Evolutionary conservation across 2,329 filamentous ascomycete species (phyloP).

Genomic region (Cryphonectria parasitica): DNA sequence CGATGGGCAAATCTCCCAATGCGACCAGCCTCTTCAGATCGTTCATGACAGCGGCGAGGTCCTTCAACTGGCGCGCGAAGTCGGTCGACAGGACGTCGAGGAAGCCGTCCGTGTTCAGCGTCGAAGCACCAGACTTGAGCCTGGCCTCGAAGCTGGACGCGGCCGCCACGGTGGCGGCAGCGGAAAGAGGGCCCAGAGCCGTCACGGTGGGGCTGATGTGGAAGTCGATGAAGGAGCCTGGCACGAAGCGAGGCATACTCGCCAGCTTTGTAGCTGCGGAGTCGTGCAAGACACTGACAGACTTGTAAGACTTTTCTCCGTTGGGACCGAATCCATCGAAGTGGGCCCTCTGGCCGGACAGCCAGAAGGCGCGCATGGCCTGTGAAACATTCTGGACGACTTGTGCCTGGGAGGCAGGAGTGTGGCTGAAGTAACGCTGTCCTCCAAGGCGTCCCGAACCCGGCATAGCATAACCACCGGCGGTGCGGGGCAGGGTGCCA

Average conservation of each 20-base stretch:
- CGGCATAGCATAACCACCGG: slow-evolving; percentile 80
- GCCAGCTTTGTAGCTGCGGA: slow-evolving; percentile 71
- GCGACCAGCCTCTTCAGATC: slow-evolving; percentile 78
- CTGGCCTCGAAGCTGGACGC: slow-evolving; percentile 46
- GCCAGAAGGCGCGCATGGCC: slow-evolving; percentile 86
- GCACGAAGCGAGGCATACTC: slow-evolving; percentile 55
- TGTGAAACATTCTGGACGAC: slow-evolving; percentile 95
- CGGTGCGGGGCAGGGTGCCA: slow-evolving; percentile 79
- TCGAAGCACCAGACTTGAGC: slow-evolving; percentile 53
- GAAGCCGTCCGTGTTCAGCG: slow-evolving; percentile 80
- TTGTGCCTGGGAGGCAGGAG: slow-evolving; percentile 81
- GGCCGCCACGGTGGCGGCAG: slow-evolving; percentile 57
- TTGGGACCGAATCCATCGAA: slow-evolving; percentile 77
- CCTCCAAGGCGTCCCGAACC: slow-evolving; percentile 72
- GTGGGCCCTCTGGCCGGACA: slow-evolving; percentile 86
- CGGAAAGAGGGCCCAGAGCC: slow-evolving; percentile 74
- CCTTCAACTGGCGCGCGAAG: slow-evolving; percentile 84
- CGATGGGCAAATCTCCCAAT: slow-evolving; percentile 83
- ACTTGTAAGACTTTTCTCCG: slow-evolving; percentile 79
- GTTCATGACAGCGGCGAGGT: slow-evolving; percentile 76
- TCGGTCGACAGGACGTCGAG: slow-evolving; percentile 84
- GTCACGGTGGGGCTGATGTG: slow-evolving; percentile 86
- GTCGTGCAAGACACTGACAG: slow-evolving; percentile 75
- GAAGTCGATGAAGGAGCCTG: slow-evolving; percentile 89
- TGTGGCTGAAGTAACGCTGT: slow-evolving; percentile 87